Conservation (phyloP, 1,284 basidiomycete genomes). For the Singerocomus inundabilis region DNA sequence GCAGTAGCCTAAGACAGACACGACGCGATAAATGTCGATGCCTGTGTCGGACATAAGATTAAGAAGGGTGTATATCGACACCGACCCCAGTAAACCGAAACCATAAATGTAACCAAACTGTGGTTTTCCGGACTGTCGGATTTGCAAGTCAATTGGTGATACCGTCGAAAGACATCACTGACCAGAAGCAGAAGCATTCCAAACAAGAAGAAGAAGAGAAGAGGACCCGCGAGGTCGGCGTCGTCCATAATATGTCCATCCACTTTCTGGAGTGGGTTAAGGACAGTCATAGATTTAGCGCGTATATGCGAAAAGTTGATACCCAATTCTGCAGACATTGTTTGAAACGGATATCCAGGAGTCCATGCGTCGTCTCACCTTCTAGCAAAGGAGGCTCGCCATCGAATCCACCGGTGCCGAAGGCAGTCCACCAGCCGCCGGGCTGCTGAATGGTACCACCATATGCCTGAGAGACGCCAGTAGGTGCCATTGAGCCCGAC, state of each 20-base stretch:
- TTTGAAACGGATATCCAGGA: conserved; percentile 1
- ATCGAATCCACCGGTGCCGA: conserved; percentile 93
- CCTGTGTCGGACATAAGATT: conserved; percentile 97
- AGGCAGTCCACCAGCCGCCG: conserved; percentile 91
- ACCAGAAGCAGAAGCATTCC: conserved; percentile 89
- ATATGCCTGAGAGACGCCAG: conserved; percentile 46
- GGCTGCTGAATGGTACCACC: conserved; percentile 65
- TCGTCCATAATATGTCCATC: conserved; percentile 99
- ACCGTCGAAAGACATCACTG: conserved; percentile 36
- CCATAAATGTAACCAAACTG: conserved; percentile 99
- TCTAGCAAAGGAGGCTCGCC: conserved; percentile 91
- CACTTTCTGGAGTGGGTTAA: conserved; percentile 87
- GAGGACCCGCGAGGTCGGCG: conserved; percentile 94
- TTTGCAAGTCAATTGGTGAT: not conserved
- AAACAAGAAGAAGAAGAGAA: conserved; percentile 94
- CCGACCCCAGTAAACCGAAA: conserved; percentile 90
- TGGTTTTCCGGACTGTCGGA: conserved; percentile 86
- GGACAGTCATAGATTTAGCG: conserved; percentile 90
- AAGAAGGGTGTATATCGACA: conserved; percentile 93
- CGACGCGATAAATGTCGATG: conserved; percentile 95
- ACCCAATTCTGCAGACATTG: conserved; percentile 73
- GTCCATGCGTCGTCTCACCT: conserved; percentile 51
- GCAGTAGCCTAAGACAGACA: conserved; percentile 96
- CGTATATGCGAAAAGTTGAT: conserved; percentile 97
- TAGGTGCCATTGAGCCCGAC: conserved; percentile 53